A percentile compares a stretch with the other conserved stretches of the same genome.
Evolutionary conservation across 2,329 filamentous ascomycete genomes (phyloP).

Genomic region (Diplodia intermedia): DNA sequence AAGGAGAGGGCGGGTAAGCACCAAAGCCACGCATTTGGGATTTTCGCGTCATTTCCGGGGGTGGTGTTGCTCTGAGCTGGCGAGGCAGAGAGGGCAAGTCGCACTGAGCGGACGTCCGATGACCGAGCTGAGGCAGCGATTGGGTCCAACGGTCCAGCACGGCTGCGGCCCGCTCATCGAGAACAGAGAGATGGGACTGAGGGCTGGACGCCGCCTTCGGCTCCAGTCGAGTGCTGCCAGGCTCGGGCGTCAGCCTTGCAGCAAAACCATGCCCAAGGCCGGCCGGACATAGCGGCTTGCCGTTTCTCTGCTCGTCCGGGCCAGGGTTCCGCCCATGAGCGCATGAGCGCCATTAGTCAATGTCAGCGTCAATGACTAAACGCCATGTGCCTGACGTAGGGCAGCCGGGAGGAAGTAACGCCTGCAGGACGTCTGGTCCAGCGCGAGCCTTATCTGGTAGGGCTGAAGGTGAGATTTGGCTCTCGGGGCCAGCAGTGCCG

Average conservation of each 20-base stretch:
- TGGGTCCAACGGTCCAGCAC: conserved; percentile 26
- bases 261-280: conserved; percentile 23
- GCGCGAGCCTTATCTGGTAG: conserved; percentile 32
- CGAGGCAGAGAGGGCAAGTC: conserved; percentile 24
- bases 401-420: conserved; percentile 24
- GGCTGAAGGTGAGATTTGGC: conserved; percentile 33
- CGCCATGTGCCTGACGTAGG: conserved; percentile 32
- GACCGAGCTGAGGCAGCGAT: conserved; percentile 11
- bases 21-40: conserved; percentile 32
- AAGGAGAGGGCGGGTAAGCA: conserved; percentile 29
- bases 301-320: neutral
- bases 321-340: conserved; percentile 21
- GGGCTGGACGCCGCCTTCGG: conserved; percentile 25
- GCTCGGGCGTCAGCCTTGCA: conserved; percentile 31
- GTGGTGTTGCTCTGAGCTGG: conserved; percentile 27
- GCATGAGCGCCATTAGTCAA: conserved; percentile 28
- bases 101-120: conserved; percentile 22
- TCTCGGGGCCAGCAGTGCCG: conserved; percentile 14
- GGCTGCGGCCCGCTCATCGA: conserved; percentile 33
- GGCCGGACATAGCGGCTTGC: conserved; percentile 17
- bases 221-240: conserved; percentile 10
- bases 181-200: conserved; percentile 25
- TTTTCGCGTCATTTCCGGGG: conserved; percentile 26
- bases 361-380: conserved; percentile 29
- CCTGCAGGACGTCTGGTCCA: conserved; percentile 22